phyloP scores from a whole-genome alignment of 2,329 filamentous ascomycete species.

The Nemania sp. region DNA sequence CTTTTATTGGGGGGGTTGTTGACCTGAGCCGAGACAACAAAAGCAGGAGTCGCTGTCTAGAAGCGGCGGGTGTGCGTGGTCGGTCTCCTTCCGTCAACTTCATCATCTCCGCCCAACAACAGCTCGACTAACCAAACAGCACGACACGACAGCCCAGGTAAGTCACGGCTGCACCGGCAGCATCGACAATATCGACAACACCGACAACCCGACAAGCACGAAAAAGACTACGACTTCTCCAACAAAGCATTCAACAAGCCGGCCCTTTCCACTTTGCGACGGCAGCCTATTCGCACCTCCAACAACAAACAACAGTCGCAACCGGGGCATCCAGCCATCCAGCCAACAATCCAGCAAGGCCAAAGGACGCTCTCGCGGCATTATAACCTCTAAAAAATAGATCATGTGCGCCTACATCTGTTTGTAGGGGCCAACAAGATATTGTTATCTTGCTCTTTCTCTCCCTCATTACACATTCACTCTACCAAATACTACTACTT shows the following conservation, averaged over 20 bases:
- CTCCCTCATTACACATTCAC: conserved; percentile 25
- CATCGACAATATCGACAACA: not conserved
- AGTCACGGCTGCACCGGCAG: conserved; percentile 28
- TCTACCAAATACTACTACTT: conserved; percentile 13
- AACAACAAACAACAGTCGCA: conserved; percentile 13
- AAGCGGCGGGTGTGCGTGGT: conserved; percentile 25
- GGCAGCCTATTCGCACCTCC: conserved; percentile 4
- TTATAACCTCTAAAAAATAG: conserved; percentile 17
- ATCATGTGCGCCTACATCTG: conserved; percentile 32
- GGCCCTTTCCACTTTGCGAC: conserved; percentile 28
- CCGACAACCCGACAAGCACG: conserved; percentile 14
- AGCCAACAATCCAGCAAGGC: conserved; percentile 5
- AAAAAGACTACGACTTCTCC: conserved; percentile 12
- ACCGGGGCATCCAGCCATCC: too few relatives aligned
- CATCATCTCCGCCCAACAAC: conserved; percentile 33
- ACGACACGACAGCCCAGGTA: conserved; percentile 28
- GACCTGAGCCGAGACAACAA: conserved; percentile 40
- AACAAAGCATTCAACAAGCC: conserved; percentile 23
- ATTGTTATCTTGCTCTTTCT: conserved; percentile 28
- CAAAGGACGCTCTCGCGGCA: conserved; percentile 7
- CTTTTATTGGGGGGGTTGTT: conserved; percentile 41
- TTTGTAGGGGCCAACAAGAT: conserved; percentile 29
- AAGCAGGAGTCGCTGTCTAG: conserved; percentile 34
- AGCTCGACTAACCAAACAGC: conserved; percentile 36
- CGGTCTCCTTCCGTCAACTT: conserved; percentile 37